Evolutionary conservation across 2,329 filamentous ascomycete genomes (phyloP).

Genomic region (Ophiostoma himal-ulmi): DNA sequence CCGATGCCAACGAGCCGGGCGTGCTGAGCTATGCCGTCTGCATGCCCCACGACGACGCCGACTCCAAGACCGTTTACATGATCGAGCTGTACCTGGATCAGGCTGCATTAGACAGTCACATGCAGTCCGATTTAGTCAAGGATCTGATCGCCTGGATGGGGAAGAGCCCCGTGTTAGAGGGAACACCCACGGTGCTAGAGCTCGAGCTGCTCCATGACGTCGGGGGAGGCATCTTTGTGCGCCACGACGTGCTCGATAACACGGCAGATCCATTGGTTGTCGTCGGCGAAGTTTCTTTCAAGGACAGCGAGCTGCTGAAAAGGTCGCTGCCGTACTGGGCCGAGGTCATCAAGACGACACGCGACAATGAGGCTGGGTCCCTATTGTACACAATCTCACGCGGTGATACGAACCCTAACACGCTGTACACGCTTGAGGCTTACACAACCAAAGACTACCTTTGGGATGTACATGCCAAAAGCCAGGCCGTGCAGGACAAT

Average conservation of each 20-base stretch:
- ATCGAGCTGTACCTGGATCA: conserved; percentile 23
- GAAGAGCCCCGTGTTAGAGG: not conserved
- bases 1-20: conserved; percentile 27
- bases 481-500: conserved; percentile 29
- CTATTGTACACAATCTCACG: conserved; percentile 29
- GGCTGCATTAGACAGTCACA: conserved; percentile 17
- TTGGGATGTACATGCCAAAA: conserved; percentile 30
- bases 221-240: conserved; percentile 23
- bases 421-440: conserved; percentile 29
- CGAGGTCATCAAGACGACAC: conserved; percentile 28
- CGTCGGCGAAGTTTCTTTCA: conserved; percentile 30
- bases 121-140: not conserved
- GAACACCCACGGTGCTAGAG: conserved; percentile 23
- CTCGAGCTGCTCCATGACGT: conserved; percentile 28
- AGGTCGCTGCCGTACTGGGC: conserved; percentile 30
- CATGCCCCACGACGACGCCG: conserved; percentile 28
- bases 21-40: conserved; percentile 29
- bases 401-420: conserved; percentile 26
- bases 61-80: conserved; percentile 30
- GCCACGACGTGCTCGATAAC: conserved; percentile 17
- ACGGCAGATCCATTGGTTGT: conserved; percentile 29
- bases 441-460: conserved; percentile 31
- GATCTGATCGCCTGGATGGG: not conserved
- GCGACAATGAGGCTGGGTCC: conserved; percentile 28
- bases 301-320: conserved; percentile 26